These are phyloP conservation scores for Neckera pumila DNA, from an alignment of 225 moss, liverwort and hornwort genomes.

Conservation along the genomic window DNA sequence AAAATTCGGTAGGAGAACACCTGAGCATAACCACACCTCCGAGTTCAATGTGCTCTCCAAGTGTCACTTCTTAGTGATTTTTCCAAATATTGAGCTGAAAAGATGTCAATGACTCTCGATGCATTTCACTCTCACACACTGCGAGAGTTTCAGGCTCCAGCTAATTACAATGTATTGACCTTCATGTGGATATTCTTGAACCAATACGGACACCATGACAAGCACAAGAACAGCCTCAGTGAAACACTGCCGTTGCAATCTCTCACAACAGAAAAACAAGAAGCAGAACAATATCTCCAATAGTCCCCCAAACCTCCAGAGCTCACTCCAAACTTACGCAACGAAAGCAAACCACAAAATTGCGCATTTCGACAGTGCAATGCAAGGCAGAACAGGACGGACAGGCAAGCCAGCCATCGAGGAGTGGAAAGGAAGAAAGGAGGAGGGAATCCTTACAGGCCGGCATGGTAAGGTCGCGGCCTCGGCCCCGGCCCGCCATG, in stretches of 20 bases:
- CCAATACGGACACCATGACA: neutral
- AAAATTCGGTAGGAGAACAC: neutral
- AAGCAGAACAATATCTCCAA: neutral
- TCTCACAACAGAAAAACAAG: neutral
- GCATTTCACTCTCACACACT: neutral
- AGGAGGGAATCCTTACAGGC: conserved; percentile 25
- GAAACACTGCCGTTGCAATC: neutral
- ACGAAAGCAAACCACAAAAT: neutral
- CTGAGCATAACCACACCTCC: neutral
- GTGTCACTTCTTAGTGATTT: neutral
- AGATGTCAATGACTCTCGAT: neutral
- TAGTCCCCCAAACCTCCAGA: neutral
- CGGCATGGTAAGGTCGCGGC: conserved; percentile 58
- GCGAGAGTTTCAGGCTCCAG: neutral
- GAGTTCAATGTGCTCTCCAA: neutral
- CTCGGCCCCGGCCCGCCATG: conserved; percentile 64
- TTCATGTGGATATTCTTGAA: neutral
- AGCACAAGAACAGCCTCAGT: neutral
- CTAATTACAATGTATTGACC: neutral
- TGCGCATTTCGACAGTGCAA: neutral
- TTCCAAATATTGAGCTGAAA: neutral
- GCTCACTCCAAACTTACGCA: neutral
- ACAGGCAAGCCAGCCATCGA: neutral
- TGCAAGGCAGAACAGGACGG: neutral
- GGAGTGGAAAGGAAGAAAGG: neutral